A percentile compares a stretch with the other conserved stretches of the same genome.
phyloP scores from a whole-genome alignment of 208 protist species.

The Leishmania gerbilli region DNA sequence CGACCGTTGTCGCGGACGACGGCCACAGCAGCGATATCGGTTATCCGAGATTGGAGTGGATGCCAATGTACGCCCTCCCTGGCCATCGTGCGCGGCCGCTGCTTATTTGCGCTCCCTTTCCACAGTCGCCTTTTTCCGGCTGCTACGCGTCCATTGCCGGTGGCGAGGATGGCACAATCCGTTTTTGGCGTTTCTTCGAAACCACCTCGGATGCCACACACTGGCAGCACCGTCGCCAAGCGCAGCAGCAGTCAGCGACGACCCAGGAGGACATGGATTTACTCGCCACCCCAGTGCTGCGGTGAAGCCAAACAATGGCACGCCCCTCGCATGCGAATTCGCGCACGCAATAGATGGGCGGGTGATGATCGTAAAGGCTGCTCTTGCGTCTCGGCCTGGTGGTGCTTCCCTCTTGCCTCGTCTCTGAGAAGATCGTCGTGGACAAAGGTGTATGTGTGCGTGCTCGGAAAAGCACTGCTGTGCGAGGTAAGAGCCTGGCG shows the following conservation, averaged over 20 bases:
- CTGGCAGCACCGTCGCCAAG: slow-evolving; percentile 42
- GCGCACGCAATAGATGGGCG: neutral
- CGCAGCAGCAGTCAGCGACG: slow-evolving; percentile 36
- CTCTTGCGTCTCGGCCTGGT: neutral
- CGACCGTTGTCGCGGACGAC: neutral
- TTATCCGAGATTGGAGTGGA: slow-evolving; percentile 20
- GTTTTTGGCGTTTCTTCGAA: slow-evolving; percentile 81
- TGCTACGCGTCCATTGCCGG: slow-evolving; percentile 69
- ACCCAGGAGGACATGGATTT: slow-evolving; percentile 44
- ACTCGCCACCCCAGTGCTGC: slow-evolving; percentile 34
- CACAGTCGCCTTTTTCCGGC: slow-evolving; percentile 38
- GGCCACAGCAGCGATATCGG: neutral
- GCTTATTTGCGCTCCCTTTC: slow-evolving; percentile 58
- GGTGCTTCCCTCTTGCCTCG: neutral
- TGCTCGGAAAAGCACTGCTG: neutral
- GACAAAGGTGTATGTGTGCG: neutral
- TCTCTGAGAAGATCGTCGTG: neutral
- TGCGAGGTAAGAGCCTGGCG: neutral
- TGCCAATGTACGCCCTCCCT: slow-evolving; percentile 49
- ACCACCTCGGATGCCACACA: slow-evolving; percentile 30
- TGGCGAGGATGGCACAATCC: slow-evolving; percentile 70
- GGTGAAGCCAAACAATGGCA: slow-evolving; percentile 13
- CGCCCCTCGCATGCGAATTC: neutral
- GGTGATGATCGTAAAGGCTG: neutral
- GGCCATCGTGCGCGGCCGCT: slow-evolving; percentile 77